These are phyloP conservation scores for Phytophthora nicotianae DNA, from an alignment of 352 stramenopile species.

Conservation along the genomic window DNA sequence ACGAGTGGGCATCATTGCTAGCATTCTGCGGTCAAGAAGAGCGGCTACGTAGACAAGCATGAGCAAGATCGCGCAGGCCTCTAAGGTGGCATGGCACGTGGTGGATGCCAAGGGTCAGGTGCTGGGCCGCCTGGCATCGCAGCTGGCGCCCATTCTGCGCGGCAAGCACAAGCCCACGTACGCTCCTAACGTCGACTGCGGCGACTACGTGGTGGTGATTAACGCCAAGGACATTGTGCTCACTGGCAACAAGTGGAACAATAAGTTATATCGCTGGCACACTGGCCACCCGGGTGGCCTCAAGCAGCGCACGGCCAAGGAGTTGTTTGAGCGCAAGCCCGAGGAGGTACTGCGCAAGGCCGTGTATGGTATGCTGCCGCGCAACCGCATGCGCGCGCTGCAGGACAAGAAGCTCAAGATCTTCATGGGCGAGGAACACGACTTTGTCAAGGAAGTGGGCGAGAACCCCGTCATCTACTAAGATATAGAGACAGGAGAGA, in stretches of 20 bases:
- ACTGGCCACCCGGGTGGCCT: slow-evolving; percentile 97
- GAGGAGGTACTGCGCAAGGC: slow-evolving; percentile 96
- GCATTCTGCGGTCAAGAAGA: slow-evolving; percentile 24
- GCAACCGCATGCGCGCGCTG: slow-evolving; percentile 95
- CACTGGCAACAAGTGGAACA: slow-evolving; percentile 96
- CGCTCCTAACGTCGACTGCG: slow-evolving; percentile 97
- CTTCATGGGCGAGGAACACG: slow-evolving; percentile 93
- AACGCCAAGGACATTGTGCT: slow-evolving; percentile 96
- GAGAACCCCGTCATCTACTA: slow-evolving; percentile 87
- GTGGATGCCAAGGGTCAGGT: slow-evolving; percentile 96
- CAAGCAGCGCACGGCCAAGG: slow-evolving; percentile 94
- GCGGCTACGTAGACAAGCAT: slow-evolving; percentile 37
- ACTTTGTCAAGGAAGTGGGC: slow-evolving; percentile 90
- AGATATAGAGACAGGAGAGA: slow-evolving; percentile 3
- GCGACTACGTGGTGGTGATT: slow-evolving; percentile 97
- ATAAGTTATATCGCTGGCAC: slow-evolving; percentile 99
- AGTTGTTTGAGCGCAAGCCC: slow-evolving; percentile 95
- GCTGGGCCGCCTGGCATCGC: slow-evolving; percentile 95
- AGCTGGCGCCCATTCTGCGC: slow-evolving; percentile 95
- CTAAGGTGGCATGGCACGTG: slow-evolving; percentile 94
- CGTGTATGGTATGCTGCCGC: slow-evolving; percentile 97
- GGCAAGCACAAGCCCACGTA: slow-evolving; percentile 99
- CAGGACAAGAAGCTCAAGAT: slow-evolving; percentile 98
- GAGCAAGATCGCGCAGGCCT: slow-evolving; percentile 84
- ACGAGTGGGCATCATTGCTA: slow-evolving; percentile 2